These are phyloP conservation scores for Cordia subcordata DNA, from an alignment of 257 asterid genomes.

Conservation along the genomic window DNA sequence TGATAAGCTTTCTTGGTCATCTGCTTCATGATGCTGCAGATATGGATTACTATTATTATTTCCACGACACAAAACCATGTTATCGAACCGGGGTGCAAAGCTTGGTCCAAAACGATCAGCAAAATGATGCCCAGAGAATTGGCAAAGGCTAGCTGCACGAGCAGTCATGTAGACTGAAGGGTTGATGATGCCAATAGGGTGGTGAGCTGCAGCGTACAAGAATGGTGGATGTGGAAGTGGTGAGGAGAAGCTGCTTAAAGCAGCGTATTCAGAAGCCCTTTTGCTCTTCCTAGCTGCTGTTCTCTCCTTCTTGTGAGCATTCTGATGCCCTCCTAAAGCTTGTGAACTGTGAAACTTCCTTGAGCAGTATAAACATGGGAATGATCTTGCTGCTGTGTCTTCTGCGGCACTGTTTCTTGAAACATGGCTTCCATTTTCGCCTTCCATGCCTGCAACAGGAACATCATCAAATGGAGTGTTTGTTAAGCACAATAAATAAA, in stretches of 20 bases:
- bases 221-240: constrained; percentile 35
- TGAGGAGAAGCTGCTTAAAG: constrained; percentile 19
- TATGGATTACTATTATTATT: constrained; percentile 19
- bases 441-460: constrained; percentile 39
- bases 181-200: constrained; percentile 42
- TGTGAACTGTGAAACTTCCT: constrained; percentile 87
- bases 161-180: constrained; percentile 51
- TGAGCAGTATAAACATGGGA: constrained; percentile 76
- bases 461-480: not conserved
- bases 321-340: constrained; percentile 95
- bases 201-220: constrained; percentile 40
- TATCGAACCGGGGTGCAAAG: constrained; percentile 41
- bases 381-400: constrained; percentile 49
- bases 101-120: constrained; percentile 27
- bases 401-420: constrained; percentile 24
- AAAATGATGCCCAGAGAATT: constrained; percentile 18
- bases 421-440: constrained; percentile 27
- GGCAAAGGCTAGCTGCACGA: constrained; percentile 50
- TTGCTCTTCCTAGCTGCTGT: constrained; percentile 67
- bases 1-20: constrained; percentile 33
- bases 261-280: constrained; percentile 17
- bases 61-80: constrained; percentile 28
- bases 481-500: too few species aligned
- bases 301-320: constrained; percentile 91
- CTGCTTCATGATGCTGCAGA: not conserved